Base-by-base conservation (phyloP, 2,329 filamentous ascomycete species). In the Davidsoniella neocaledoniae region DNA sequence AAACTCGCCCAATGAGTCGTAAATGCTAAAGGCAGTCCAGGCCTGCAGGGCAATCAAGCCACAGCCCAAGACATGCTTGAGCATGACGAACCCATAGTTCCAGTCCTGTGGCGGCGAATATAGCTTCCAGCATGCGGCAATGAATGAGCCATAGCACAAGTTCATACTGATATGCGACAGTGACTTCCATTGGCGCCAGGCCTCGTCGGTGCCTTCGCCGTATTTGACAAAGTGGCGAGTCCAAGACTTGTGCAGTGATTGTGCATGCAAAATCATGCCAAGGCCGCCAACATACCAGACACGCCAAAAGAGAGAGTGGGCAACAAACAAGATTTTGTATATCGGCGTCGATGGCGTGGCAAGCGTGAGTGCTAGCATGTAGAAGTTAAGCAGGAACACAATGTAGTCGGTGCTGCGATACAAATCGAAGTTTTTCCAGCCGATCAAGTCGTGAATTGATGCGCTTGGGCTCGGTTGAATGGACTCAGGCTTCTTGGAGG, bases 171-270 rank as follows among this genome's bases (percentile, higher is more conserved):
- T 72, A 62, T 98, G 86, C 60, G 95, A 95, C 59, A 94, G 78
- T 29, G 83, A 86, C 66, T 95, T 96, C 91, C 91, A 98, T 63
- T 98, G 90, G 51, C 83, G 80, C 91, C 91, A 98, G 3, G 90
- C 90, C 65, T 96, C 91, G 54, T 83, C 81, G 2, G 81, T 81
- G 54, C 76, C 87, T 63, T 96, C 91, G 54, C 91, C 91, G 59
- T 83, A 95, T 64, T 98, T 98, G 66, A 98, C 76, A 61, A 96
- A 98, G 68, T 98, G 91, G 23, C 91, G 79, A 14, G 90, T 96
- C 86, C 91, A 96, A 64, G 83, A 79, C 68, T 96, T 96, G 65
- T 81, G 78, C 59, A 82, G 81, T 17, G 90, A 95, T 64, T 98
- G 91, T 50, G 77, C 74, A 58, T 86, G 79, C 44, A 98, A 74